Percentiles rank a stretch among this genome's conserved stretches.
Evolutionary conservation across 2,329 filamentous ascomycete species (phyloP).

Genomic region (Didymella pomorum): DNA sequence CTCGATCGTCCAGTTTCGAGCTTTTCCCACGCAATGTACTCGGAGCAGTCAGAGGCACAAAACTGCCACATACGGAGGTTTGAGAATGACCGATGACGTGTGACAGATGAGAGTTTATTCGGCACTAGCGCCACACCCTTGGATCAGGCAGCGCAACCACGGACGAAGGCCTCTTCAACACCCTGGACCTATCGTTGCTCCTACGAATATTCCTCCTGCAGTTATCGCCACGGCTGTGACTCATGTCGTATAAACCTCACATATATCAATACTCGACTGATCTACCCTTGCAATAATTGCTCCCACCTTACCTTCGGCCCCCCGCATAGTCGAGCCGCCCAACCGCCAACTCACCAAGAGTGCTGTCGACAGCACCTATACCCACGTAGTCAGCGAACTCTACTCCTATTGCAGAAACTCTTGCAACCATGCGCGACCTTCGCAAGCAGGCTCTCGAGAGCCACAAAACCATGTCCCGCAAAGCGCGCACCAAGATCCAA

Average conservation of each 20-base stretch:
- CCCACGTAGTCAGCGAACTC: slow-evolving; percentile 1
- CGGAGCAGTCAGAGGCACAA: not conserved
- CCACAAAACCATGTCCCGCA: slow-evolving; percentile 75
- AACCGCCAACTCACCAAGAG: slow-evolving; percentile 10
- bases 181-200: slow-evolving; percentile 15
- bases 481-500: slow-evolving; percentile 66
- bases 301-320: slow-evolving; percentile 22
- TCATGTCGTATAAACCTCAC: slow-evolving; percentile 47
- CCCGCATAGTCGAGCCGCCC: slow-evolving; percentile 34
- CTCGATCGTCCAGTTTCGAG: not conserved
- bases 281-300: slow-evolving; percentile 47
- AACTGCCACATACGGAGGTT: slow-evolving; percentile 2
- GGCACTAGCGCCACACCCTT: slow-evolving; percentile 17
- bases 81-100: slow-evolving; percentile 12
- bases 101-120: slow-evolving; percentile 10
- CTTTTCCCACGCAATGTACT: not conserved
- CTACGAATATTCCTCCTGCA: slow-evolving; percentile 15
- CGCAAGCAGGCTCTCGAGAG: slow-evolving; percentile 75
- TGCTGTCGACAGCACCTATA: slow-evolving; percentile 7
- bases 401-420: not conserved
- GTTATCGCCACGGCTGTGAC: slow-evolving; percentile 35
- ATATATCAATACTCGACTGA: slow-evolving; percentile 37
- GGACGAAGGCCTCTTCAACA: slow-evolving; percentile 14
- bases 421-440: slow-evolving; percentile 64
- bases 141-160: slow-evolving; percentile 16